Conservation (phyloP, 257 asterid genomes). For the Nicotiana undulata region DNA sequence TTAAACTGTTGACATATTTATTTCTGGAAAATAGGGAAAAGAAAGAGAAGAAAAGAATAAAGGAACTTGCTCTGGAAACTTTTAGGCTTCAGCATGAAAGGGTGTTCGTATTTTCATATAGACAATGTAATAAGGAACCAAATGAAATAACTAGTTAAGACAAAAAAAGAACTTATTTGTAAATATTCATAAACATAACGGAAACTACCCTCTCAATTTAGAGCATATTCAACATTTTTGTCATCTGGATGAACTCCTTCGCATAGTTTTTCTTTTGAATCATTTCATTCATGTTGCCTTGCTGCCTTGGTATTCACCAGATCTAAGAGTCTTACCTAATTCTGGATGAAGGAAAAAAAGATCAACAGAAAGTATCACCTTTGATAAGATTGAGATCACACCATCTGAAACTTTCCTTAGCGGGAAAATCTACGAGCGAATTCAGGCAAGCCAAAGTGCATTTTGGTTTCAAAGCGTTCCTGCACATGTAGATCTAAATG, state of each 20-base stretch:
- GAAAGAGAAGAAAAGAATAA: background rate
- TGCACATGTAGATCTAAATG: background rate
- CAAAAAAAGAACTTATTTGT: background rate
- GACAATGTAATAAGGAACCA: slow-evolving; percentile 18
- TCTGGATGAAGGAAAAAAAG: background rate
- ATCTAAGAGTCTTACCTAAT: background rate
- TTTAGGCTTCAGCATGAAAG: slow-evolving; percentile 17
- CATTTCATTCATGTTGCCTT: background rate
- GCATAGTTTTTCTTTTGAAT: background rate
- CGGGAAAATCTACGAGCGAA: background rate
- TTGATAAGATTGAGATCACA: background rate
- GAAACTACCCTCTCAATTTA: background rate
- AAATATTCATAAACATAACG: background rate
- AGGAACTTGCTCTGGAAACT: background rate
- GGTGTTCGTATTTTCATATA: slow-evolving; percentile 26
- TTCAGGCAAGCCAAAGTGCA: background rate
- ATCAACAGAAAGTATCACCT: background rate
- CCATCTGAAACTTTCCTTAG: background rate
- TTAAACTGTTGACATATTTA: background rate
- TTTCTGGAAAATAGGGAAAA: background rate
- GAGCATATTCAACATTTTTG: background rate
- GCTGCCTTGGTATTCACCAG: background rate
- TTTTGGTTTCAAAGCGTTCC: background rate
- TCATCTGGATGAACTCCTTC: background rate
- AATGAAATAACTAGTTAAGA: background rate